Conservation (phyloP, 2,329 filamentous ascomycete genomes). For the Aspergillus eucalypticola region DNA sequence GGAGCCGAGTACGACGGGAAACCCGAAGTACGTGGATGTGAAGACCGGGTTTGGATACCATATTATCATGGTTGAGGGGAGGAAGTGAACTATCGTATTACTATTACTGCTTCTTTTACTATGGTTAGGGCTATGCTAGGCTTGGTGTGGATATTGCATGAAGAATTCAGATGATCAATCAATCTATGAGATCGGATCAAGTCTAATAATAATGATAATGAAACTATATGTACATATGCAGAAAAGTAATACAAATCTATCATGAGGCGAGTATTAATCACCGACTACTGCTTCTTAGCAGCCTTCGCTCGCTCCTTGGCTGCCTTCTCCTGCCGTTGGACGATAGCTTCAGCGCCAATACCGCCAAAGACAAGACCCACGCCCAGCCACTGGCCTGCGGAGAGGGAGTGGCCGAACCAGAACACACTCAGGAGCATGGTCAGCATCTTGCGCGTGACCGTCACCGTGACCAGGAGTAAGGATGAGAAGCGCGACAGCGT, state of each 20-base stretch:
- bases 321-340: conserved; percentile 79
- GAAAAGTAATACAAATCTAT: conserved; percentile 1
- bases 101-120: no score
- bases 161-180: background rate
- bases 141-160: background rate
- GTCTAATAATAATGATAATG: background rate
- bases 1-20: conserved; percentile 61
- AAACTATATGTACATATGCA: background rate
- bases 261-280: conserved; percentile 2
- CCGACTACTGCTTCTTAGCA: conserved; percentile 31
- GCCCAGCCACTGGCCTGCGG: conserved; percentile 88
- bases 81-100: conserved; percentile 47
- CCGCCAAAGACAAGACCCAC: conserved; percentile 92
- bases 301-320: conserved; percentile 70
- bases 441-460: conserved; percentile 97
- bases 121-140: background rate
- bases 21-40: conserved; percentile 61
- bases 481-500: conserved; percentile 91
- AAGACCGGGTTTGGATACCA: conserved; percentile 69
- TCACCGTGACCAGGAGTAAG: conserved; percentile 90
- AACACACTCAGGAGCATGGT: conserved; percentile 97
- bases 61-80: conserved; percentile 67
- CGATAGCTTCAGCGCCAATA: conserved; percentile 84
- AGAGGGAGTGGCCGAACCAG: conserved; percentile 87
- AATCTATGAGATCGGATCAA: background rate